Evolutionary conservation across 176 grass and related monocot genomes (phyloP).

Genomic region (sorghum (Sorghum bicolor)): Sorghum_bicolor_NCBIv3 NC_012876.2:58648001-58648500

Average conservation of each 20-base stretch:
- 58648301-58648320: not conserved
- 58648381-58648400: not conserved
- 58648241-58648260: no score
- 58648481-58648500: no score
- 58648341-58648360: not conserved
- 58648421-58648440: no score
- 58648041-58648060: not conserved
- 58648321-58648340: not conserved
- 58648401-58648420: no score
- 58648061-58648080: not conserved
- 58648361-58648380: not conserved
- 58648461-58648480: no score
- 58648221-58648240: no score
- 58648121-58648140: not conserved
- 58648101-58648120: not conserved
- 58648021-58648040: not conserved
- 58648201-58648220: no score
- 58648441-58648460: no score
- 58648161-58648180: not conserved
- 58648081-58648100: not conserved
- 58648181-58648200: no score
- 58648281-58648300: not conserved
- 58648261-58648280: no score
- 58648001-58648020: constrained; percentile 22
- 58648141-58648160: not conserved